Evolutionary conservation across 192 early-diverging fungal genomes (phyloP).

Genomic region (Linnemannia schmuckeri): DNA sequence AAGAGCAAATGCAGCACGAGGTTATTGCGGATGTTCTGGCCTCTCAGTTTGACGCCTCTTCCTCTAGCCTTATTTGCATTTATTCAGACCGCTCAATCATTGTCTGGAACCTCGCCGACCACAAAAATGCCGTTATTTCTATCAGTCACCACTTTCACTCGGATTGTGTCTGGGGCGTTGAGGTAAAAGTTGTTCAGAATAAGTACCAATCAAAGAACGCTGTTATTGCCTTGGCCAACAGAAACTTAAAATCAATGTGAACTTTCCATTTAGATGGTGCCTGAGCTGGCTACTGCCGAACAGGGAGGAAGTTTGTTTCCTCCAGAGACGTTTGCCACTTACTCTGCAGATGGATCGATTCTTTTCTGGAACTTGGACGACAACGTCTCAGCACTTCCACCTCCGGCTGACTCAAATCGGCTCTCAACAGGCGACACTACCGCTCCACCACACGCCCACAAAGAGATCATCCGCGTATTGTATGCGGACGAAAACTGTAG

Average conservation of each 20-base stretch:
- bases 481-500: constrained; percentile 53
- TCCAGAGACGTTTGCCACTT: constrained; percentile 76
- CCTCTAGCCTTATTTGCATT: constrained; percentile 67
- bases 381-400: constrained; percentile 13
- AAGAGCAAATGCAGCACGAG: constrained; percentile 31
- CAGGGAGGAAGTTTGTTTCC: constrained; percentile 45
- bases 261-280: constrained; percentile 56
- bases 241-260: not conserved
- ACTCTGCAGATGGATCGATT: constrained; percentile 82
- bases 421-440: not conserved
- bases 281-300: not conserved
- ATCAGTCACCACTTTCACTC: constrained; percentile 77
- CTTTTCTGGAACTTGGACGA: constrained; percentile 83
- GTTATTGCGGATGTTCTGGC: constrained; percentile 74
- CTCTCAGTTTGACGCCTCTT: constrained; percentile 65
- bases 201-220: not conserved
- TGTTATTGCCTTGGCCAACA: not conserved
- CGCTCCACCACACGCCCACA: constrained; percentile 1
- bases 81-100: constrained; percentile 82
- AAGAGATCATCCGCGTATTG: constrained; percentile 41
- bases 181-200: constrained; percentile 61
- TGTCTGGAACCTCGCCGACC: constrained; percentile 78
- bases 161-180: constrained; percentile 88
- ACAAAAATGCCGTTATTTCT: constrained; percentile 65
- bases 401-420: not conserved